Percentiles rank a stretch among this genome's conserved stretches.
phyloP scores from a whole-genome alignment of 2,329 filamentous ascomycete species.

The Fusarium pininemorale region DNA sequence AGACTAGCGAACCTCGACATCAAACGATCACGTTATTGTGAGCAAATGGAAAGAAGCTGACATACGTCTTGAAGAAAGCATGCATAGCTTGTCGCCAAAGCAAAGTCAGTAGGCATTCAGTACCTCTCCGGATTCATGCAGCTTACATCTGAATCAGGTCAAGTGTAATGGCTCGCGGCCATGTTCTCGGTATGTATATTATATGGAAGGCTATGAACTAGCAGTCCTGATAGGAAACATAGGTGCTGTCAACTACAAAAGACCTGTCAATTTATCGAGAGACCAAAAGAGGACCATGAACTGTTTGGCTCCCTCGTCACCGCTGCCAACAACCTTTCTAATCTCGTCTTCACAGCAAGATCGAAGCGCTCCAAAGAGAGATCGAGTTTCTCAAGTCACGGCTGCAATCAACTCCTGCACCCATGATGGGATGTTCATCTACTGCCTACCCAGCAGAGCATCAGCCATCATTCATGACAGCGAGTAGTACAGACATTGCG shows the following conservation, averaged over 20 bases:
- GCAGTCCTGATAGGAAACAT: neutral
- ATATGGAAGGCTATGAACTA: rapidly evolving
- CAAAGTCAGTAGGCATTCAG: neutral
- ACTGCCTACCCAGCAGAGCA: neutral
- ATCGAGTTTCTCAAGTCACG: neutral
- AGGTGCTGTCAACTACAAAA: conserved; percentile 11
- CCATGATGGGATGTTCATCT: neutral
- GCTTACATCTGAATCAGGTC: neutral
- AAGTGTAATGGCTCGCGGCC: conserved; percentile 14
- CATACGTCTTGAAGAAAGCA: neutral
- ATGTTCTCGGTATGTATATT: neutral
- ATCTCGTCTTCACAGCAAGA: neutral
- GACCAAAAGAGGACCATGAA: conserved; percentile 6
- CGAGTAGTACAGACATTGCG: rapidly evolving
- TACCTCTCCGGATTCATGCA: rapidly evolving
- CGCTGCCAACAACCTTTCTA: rapidly evolving
- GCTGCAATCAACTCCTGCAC: neutral
- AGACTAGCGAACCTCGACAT: neutral
- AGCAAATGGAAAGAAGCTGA: neutral
- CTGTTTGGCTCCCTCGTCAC: neutral
- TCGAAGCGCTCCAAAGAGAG: conserved; percentile 7
- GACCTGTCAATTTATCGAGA: neutral
- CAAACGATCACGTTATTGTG: too few species aligned
- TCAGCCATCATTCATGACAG: neutral
- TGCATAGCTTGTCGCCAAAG: conserved; percentile 15